Base-by-base conservation (phyloP, 1,284 basidiomycete genomes). In the Tremellales sp. region DNA sequence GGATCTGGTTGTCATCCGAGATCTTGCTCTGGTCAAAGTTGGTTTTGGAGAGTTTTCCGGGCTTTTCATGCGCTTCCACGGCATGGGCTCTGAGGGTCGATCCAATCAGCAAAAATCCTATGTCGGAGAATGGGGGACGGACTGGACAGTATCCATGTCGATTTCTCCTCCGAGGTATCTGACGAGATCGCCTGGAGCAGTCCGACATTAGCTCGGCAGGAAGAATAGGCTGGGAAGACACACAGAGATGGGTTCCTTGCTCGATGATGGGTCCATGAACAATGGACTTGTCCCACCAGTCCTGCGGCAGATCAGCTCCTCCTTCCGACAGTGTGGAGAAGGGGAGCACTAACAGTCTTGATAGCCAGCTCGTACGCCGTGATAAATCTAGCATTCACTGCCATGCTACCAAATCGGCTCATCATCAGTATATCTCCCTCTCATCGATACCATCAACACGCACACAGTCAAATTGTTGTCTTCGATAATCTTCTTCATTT, bases 121-220 rank as follows among this genome's bases (percentile, higher is more conserved):
- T n/a, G n/a, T n/a, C n/a, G n/a, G n/a, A n/a, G n/a, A n/a, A n/a
- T n/a, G n/a, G n/a, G n/a, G 41, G 37, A 72, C 68, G 34, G 70
- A 76, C 52, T 68, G 63, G 31, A 79, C 72, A 3, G 74, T 70
- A 34, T 62, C 61, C n/a, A 77, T 61, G 45, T 76, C 70, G 38
- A 77, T 74, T 47, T 78, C 76, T n/a, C 77, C 77, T 24, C 76
- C 77, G 61, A 78, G 76, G 71, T 78, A 78, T 22, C 72, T 53
- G 13, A 60, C 60, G 19, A 74, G 51, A 54, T 71, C 71, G 47
- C 54, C 63, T 64, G 84, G 29, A 50, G 44, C 36, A 10, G 56
- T 39, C 27, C 12, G 38, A 22, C 6, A 14, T 28, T 38, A 25
- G 16, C 4, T 18, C 16, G 7, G 16, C 13, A 34, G 40, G 13